phyloP scores from a whole-genome alignment of 1,284 basidiomycete species.

The Veloboletus limbatus region DNA sequence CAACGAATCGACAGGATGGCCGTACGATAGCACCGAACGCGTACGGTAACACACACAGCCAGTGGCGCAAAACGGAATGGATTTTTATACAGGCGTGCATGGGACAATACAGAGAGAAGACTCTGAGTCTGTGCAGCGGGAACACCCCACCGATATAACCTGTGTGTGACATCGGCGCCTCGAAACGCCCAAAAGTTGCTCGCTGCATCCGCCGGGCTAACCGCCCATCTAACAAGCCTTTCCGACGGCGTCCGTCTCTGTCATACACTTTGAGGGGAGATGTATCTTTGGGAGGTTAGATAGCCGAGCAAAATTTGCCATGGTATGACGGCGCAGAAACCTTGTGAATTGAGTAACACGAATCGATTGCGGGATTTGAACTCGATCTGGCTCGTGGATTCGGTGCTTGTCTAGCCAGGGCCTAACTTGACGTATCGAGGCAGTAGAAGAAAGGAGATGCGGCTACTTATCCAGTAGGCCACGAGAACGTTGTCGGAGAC shows the following conservation, averaged over 20 bases:
- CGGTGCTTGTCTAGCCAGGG: slow-evolving; percentile 82
- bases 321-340: slow-evolving; percentile 73
- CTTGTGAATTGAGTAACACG: slow-evolving; percentile 70
- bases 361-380: slow-evolving; percentile 75
- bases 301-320: slow-evolving; percentile 80
- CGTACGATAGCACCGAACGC: slow-evolving; percentile 97
- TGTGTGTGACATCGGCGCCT: slow-evolving; percentile 59
- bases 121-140: slow-evolving; percentile 74
- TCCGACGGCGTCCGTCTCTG: slow-evolving; percentile 45
- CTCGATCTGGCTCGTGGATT: slow-evolving; percentile 86
- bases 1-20: slow-evolving; percentile 91
- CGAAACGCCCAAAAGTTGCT: slow-evolving; percentile 38
- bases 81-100: too few species aligned
- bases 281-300: slow-evolving; percentile 42
- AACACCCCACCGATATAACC: slow-evolving; percentile 95
- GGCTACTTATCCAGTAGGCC: slow-evolving; percentile 91
- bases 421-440: slow-evolving; percentile 74
- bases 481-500: slow-evolving; percentile 75
- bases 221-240: slow-evolving; percentile 39
- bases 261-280: slow-evolving; percentile 42
- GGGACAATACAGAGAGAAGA: slow-evolving; percentile 87
- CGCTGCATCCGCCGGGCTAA: slow-evolving; percentile 39
- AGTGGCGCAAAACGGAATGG: slow-evolving; percentile 94
- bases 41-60: slow-evolving; percentile 95
- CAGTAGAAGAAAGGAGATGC: slow-evolving; percentile 78